Evolutionary conservation across 73 alveolate genomes (phyloP), one percentile per base, ranked within the genome.

Genomic region (Symbiodinium natans): DNA sequence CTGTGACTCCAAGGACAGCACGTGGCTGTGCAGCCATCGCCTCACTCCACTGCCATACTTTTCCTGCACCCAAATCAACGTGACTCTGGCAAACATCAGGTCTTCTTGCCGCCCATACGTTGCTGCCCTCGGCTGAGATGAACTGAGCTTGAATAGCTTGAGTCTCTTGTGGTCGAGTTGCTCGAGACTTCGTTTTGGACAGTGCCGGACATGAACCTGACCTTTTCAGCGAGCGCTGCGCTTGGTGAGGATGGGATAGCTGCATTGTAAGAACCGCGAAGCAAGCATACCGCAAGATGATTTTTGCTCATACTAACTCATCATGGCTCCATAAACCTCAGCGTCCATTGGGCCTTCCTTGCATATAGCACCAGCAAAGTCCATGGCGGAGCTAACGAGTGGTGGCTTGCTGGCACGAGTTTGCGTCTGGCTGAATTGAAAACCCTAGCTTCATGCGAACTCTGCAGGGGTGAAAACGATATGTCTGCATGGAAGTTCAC

Each of bases 101-200:
- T 11, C 41, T 11, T 34, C 56, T 39, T 59, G 46, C 15, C 40
- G 86, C 86, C 95, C 95, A 89, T 2, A 89, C 41, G 40, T 89
- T 89, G 95, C 95, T 39, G n/a, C 86, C 86, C 17, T 82, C 42
- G 34, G 95, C 95, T 56, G 63, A 41, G 73, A 89, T 31, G 34
- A n/a, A 19, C 31, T 31, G 80, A 13, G 43, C n/a, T 34, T 56
- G 93, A 52, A 33, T 43, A 13, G 43, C n/a, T 34, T 56, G 93
- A 46, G 43, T 27, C 13, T 25, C 42, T 7, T 39, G 93, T 8
- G 38, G 31, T 27, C 9, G n/a, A n/a, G n/a, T 41, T 36, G 42
- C 41, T 23, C 33, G 7, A 5, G 82, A 83, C 82, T 38, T 43
- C 8, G 59, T 17, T 31, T 48, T n/a, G 41, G 83, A 0, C 39